These are phyloP conservation scores for Chlorella sp. DNA, from an alignment of 139 green algal species.

Conservation along the genomic window DNA sequence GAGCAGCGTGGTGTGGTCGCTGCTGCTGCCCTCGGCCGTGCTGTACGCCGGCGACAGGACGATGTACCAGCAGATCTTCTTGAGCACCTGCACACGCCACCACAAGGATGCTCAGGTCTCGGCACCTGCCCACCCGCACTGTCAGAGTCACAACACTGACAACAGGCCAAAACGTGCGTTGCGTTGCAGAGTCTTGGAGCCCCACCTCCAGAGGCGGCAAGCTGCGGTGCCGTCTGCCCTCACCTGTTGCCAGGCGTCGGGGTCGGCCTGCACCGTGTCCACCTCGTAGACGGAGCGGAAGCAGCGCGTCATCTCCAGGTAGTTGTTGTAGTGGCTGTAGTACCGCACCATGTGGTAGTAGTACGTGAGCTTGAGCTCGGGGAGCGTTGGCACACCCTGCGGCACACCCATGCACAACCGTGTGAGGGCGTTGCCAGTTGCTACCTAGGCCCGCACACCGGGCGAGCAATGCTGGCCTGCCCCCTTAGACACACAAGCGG, in stretches of 20 bases:
- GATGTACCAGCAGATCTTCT: conserved; percentile 81
- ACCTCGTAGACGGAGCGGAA: conserved; percentile 55
- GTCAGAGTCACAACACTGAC: no score
- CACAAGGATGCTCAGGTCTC: no score
- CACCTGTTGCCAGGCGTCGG: conserved; percentile 46
- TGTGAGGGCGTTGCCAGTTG: no score
- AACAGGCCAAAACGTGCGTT: no score
- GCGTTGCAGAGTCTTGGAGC: no score
- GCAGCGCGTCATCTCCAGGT: conserved; percentile 80
- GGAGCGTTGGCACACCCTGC: conserved; percentile 75
- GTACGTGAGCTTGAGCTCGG: conserved; percentile 91
- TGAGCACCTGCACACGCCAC: conserved; percentile 67
- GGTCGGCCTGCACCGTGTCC: conserved; percentile 39
- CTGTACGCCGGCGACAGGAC: conserved; percentile 73
- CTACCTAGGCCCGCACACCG: no score
- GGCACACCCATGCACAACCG: no score
- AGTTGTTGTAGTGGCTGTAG: conserved; percentile 77
- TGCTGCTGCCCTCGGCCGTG: conserved; percentile 49
- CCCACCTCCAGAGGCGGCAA: no score
- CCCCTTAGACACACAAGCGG: no score
- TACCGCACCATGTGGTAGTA: conserved; percentile 90
- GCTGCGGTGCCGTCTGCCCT: neutral
- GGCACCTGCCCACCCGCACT: no score
- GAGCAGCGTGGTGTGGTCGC: conserved; percentile 83
- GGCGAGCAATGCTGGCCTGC: no score